Base-by-base conservation (phyloP, 169 alveolate species). In the Plasmodium yoelii region DNA sequence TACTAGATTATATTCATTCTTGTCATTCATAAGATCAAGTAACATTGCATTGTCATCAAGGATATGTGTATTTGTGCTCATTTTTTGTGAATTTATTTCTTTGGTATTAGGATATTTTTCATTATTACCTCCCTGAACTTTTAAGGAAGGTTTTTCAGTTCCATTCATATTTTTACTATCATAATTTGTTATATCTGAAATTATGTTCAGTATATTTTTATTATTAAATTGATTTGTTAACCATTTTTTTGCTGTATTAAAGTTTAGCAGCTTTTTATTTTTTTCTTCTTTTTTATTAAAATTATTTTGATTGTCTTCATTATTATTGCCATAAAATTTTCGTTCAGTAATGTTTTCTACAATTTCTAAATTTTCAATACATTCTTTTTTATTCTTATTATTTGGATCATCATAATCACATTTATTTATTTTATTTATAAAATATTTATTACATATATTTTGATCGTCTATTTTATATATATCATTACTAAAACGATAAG, bases 171-270 rank as follows among this genome's bases (percentile, higher is more conserved):
- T 63, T 15, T 64, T 19, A 51, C 13, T 65, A 2, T 82, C 90
- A 68, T 82, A 82, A 68, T 69, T 82, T 0, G 90, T 82, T 53
- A 82, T 82, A 55, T 82, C 90, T 26, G 90, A 82, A 56, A 82
- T 82, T 13, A 82, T 82, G 28, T 82, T 82, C 34, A 82, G 47
- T n/a, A 82, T 26, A 68, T 56, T 82, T 82, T 82, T 82, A 55
- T 82, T 82, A 28, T 67, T 65, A 72, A 82, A 82, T 24, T 82
- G 90, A n/a, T 57, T 82, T 1, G 86, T 82, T 22, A 82, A 72
- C 90, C 90, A 82, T 46, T 51, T 82, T 42, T 82, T 82, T 13
- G 90, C 90, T 18, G 69, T 82, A 55, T 82, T 82, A 57, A 82
- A 82, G 24, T 51, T 82, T 39, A 82, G 49, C 1, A 82, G 34